phyloP scores from a whole-genome alignment of 2,329 filamentous ascomycete genomes.

The Tolypocladium nubicola region DNA sequence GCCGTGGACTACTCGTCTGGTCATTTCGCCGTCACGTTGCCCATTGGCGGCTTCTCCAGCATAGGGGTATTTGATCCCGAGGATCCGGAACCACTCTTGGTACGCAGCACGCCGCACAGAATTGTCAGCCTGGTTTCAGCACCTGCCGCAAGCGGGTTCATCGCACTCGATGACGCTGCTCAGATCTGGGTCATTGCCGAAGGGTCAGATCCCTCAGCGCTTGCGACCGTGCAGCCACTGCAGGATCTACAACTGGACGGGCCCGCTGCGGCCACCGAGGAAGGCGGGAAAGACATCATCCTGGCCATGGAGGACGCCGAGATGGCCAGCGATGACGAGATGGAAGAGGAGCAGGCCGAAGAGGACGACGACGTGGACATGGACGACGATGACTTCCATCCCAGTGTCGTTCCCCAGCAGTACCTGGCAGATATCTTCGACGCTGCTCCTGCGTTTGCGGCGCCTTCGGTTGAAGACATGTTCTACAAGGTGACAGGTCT shows the following conservation, averaged over 20 bases:
- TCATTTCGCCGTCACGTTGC: constrained; percentile 55
- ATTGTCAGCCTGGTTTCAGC: constrained; percentile 59
- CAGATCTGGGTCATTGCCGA: constrained; percentile 56
- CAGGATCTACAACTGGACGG: constrained; percentile 41
- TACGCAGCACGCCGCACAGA: constrained; percentile 43
- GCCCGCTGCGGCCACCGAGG: constrained; percentile 15
- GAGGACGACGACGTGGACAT: constrained; percentile 34
- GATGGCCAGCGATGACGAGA: constrained; percentile 30
- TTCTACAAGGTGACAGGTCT: constrained; percentile 59
- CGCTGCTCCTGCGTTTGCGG: constrained; percentile 54
- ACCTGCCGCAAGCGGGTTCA: constrained; percentile 57
- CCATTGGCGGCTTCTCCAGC: constrained; percentile 34
- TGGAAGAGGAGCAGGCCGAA: constrained; percentile 22
- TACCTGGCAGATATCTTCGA: constrained; percentile 62
- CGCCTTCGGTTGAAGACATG: constrained; percentile 63
- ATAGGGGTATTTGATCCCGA: constrained; percentile 59
- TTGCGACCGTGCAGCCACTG: constrained; percentile 43
- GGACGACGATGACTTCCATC: constrained; percentile 35
- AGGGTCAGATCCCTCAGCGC: constrained; percentile 42
- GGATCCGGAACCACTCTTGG: constrained; percentile 45
- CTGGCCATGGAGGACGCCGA: constrained; percentile 30
- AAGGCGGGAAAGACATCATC: constrained; percentile 16
- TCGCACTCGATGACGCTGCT: constrained; percentile 65
- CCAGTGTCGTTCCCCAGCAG: constrained; percentile 56
- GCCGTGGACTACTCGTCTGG: constrained; percentile 57